phyloP scores from a whole-genome alignment of 2,329 filamentous ascomycete genomes.

The Colletotrichum viniferum region DNA sequence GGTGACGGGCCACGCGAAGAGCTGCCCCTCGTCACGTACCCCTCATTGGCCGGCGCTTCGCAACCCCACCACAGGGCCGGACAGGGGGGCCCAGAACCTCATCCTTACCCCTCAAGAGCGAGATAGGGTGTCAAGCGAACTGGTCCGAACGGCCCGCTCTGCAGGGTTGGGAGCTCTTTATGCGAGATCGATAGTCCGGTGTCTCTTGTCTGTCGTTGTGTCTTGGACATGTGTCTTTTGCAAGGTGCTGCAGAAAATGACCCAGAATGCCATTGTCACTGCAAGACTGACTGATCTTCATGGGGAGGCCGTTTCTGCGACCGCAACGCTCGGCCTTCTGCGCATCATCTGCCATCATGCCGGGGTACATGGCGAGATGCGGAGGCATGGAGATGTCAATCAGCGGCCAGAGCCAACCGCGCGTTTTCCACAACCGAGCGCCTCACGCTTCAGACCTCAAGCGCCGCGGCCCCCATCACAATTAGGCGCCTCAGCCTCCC shows the following conservation, averaged over 20 bases:
- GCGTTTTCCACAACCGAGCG: not conserved
- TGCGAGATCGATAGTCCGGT: not conserved
- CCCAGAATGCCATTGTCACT: not conserved
- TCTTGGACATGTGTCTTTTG: not conserved
- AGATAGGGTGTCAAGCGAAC: not conserved
- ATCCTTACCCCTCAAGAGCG: not conserved
- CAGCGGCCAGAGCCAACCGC: not conserved
- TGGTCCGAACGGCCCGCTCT: conserved; percentile 18
- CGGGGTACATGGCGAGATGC: not conserved
- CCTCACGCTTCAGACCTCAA: not conserved
- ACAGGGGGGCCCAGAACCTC: not conserved
- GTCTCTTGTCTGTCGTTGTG: not conserved
- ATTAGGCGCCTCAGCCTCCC: not conserved
- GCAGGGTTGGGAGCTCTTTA: not conserved
- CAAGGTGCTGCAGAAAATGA: not conserved
- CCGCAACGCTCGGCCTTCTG: not conserved
- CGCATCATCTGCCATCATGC: not conserved
- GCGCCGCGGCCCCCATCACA: not conserved
- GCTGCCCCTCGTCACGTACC: not conserved
- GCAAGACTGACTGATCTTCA: conserved; percentile 5
- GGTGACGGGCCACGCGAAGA: conserved; percentile 10
- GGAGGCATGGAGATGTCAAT: not conserved
- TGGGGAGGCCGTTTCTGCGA: conserved; percentile 7
- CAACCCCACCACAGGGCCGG: not conserved
- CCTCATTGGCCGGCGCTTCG: conserved; percentile 19